Base-by-base conservation (phyloP, 768 basidiomycete species). In the Tubosaeta sp. region DNA sequence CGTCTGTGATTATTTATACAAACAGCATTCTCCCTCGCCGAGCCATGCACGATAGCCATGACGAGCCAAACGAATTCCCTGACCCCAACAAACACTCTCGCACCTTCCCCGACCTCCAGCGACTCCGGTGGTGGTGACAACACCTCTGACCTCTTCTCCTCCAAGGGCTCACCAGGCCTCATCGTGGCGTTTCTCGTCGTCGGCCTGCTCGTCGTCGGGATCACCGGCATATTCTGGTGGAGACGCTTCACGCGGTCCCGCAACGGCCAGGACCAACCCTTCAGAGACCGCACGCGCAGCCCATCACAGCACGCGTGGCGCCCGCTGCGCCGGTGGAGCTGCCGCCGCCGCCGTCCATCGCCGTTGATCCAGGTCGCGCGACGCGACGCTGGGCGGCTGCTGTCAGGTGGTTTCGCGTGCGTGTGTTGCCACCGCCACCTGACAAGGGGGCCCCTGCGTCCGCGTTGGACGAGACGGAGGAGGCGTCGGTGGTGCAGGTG, bases 101-200 rank as follows among this genome's bases (percentile, higher is more conserved):
- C 47, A 26, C 48, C 43, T 17, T n/a, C 48, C 27, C 45, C 55
- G 38, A 38, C 45, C 9, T 31, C 54, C 4, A n/a, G n/a, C 33
- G 11, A 37, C 19, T 4, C 50, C 7, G 13, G 25, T 7, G 19
- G 13, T 13, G 33, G 17, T 1, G 13, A 17, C 14, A 8, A 26
- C 26, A 34, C 5, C 7, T n/a, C 46, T 26, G 27, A 38, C 25
- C 26, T 65, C 39, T 67, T 74, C 55, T 59, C 70, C n/a, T 59
- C 71, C 2, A 57, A 58, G 1, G 71, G 69, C 11, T 81, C 80
- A 0, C 78, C 81, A 0, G 79, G 80, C 6, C 71, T 85, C 56
- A 78, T 86, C 43, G 72, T 84, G 34, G 81, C 78, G 2, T 81
- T 84, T 59, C 67, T 86, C 25, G 77, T 79, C n/a, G 74, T 83